Conservation (phyloP, 176 grass and related monocot genomes). For the Triticum dicoccoides region DNA sequence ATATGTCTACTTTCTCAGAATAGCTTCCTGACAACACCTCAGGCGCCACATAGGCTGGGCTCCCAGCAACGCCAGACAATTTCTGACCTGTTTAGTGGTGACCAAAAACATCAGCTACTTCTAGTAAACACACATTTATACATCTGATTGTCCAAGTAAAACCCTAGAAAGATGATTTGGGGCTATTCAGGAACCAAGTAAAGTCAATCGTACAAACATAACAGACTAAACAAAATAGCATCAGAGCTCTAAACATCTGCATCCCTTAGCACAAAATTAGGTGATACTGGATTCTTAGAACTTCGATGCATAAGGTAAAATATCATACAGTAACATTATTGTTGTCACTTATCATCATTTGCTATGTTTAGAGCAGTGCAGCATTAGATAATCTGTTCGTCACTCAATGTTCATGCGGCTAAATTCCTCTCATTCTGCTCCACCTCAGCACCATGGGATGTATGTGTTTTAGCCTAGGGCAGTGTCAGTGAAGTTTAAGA, state of each 20-base stretch:
- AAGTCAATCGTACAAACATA: background rate
- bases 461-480: background rate
- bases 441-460: background rate
- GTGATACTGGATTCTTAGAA: background rate
- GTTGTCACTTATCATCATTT: background rate
- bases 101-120: slow-evolving; percentile 18
- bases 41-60: slow-evolving; percentile 93
- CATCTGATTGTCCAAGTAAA: background rate
- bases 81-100: slow-evolving; percentile 68
- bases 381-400: background rate
- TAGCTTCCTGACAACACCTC: slow-evolving; percentile 86
- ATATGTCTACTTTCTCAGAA: slow-evolving; percentile 91
- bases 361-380: background rate
- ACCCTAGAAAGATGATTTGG: background rate
- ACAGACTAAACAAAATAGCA: background rate
- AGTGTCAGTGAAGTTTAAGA: background rate
- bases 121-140: slow-evolving; percentile 7
- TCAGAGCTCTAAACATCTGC: background rate
- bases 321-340: background rate
- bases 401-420: background rate
- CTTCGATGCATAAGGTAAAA: background rate
- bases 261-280: background rate
- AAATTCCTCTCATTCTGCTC: background rate
- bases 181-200: background rate
- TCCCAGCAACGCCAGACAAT: slow-evolving; percentile 81